Evolutionary conservation across 1,284 basidiomycete genomes (phyloP).

Genomic region (Austroboletus novae-zelandiae): DNA sequence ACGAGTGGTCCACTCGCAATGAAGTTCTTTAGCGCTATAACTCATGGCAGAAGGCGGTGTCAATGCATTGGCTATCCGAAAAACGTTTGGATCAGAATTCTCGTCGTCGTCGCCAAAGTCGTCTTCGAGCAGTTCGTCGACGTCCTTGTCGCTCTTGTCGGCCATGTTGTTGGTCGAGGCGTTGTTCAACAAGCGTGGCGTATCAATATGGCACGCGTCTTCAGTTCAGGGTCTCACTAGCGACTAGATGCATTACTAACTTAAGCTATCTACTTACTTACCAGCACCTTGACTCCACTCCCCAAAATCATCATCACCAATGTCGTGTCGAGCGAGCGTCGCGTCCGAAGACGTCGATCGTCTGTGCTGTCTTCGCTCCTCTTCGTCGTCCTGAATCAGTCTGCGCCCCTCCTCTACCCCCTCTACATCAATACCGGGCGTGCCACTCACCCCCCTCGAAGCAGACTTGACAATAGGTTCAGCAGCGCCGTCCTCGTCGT

Average conservation of each 20-base stretch:
- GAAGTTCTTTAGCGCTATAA: constrained; percentile 48
- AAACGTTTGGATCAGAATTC: constrained; percentile 38
- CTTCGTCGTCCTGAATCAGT: constrained; percentile 25
- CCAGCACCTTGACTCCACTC: constrained; percentile 26
- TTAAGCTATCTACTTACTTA: neutral
- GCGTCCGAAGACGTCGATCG: constrained; percentile 40
- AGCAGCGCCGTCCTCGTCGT: constrained; percentile 46
- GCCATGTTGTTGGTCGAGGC: constrained; percentile 14
- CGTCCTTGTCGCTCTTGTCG: constrained; percentile 32
- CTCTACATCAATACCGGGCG: neutral
- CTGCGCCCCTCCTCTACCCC: constrained; percentile 19
- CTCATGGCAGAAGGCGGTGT: constrained; percentile 35
- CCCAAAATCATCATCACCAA: constrained; percentile 36
- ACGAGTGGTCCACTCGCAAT: constrained; percentile 41
- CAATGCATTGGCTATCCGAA: constrained; percentile 48
- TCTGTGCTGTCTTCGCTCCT: constrained; percentile 28
- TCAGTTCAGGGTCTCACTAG: constrained; percentile 15
- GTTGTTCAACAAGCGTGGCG: neutral
- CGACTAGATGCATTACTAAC: neutral
- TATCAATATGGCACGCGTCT: neutral
- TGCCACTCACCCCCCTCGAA: constrained; percentile 12
- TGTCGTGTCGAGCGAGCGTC: constrained; percentile 34
- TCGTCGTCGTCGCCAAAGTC: constrained; percentile 40
- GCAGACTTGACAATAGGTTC: constrained; percentile 7
- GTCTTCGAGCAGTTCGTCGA: constrained; percentile 49